A percentile compares a stretch with the other conserved stretches of the same genome.
Conservation (phyloP, 2,329 filamentous ascomycete genomes). For the Trichoderma oligosporum region DNA sequence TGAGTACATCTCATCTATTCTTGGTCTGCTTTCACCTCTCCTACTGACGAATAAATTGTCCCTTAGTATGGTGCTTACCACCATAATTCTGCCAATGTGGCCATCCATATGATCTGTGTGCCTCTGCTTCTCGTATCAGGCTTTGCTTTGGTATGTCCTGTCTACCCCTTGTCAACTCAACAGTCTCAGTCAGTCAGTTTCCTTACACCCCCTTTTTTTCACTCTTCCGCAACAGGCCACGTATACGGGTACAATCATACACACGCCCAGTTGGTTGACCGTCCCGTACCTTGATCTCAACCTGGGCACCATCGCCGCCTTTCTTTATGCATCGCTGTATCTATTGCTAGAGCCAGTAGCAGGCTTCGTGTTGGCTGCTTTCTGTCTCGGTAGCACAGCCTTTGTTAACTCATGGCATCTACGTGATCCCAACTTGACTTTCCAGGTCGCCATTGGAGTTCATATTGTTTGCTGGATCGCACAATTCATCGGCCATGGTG, state of each 20-base stretch:
- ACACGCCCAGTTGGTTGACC: slow-evolving; percentile 63
- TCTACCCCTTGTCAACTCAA: neutral
- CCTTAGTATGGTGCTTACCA: slow-evolving; percentile 79
- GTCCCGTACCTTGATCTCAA: slow-evolving; percentile 65
- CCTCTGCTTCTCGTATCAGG: slow-evolving; percentile 69
- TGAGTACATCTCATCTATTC: slow-evolving; percentile 43
- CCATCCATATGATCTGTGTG: slow-evolving; percentile 76
- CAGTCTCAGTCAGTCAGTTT: neutral
- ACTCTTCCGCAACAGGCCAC: slow-evolving; percentile 46
- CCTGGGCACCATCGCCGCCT: slow-evolving; percentile 59
- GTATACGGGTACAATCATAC: slow-evolving; percentile 60
- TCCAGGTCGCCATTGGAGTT: slow-evolving; percentile 58
- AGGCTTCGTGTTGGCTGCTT: slow-evolving; percentile 68
- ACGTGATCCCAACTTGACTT: slow-evolving; percentile 48
- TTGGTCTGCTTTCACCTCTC: neutral
- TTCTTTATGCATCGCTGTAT: slow-evolving; percentile 74
- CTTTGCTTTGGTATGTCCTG: slow-evolving; percentile 62
- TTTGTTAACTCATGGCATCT: slow-evolving; percentile 70
- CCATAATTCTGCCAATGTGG: slow-evolving; percentile 70
- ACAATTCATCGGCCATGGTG: slow-evolving; percentile 89
- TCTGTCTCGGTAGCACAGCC: slow-evolving; percentile 73
- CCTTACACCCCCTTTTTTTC: slow-evolving; percentile 10
- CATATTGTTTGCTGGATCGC: slow-evolving; percentile 77
- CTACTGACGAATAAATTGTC: slow-evolving; percentile 14
- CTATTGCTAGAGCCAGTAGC: slow-evolving; percentile 92